phyloP scores from a whole-genome alignment of 768 basidiomycete genomes.

The Wakefieldia striispora region DNA sequence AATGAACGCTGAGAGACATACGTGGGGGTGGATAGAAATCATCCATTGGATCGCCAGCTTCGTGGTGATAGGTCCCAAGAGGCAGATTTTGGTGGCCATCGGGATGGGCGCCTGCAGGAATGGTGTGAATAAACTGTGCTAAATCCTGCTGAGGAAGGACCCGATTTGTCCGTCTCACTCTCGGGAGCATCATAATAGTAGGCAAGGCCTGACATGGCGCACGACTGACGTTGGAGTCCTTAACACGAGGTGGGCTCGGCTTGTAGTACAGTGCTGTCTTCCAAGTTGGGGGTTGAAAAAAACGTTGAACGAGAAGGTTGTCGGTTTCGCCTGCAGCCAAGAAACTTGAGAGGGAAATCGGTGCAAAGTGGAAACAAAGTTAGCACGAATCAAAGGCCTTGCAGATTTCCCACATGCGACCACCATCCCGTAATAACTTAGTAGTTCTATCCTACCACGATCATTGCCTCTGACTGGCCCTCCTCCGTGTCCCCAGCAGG shows the following conservation, averaged over 20 bases:
- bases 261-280: slow-evolving; percentile 1
- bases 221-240: not conserved
- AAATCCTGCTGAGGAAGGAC: slow-evolving; percentile 5
- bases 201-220: slow-evolving; percentile 31
- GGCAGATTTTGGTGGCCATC: slow-evolving; percentile 7
- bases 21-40: slow-evolving; percentile 22
- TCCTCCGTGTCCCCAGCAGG: slow-evolving; percentile 3
- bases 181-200: slow-evolving; percentile 30
- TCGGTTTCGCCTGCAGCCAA: not conserved
- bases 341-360: not conserved
- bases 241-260: not conserved
- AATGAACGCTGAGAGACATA: slow-evolving; percentile 14
- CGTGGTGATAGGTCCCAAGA: slow-evolving; percentile 2
- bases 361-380: no score
- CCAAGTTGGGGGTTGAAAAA: not conserved
- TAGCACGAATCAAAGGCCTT: no score
- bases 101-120: not conserved
- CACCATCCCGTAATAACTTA: slow-evolving; percentile 3
- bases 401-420: slow-evolving; percentile 14
- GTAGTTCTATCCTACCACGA: slow-evolving; percentile 12
- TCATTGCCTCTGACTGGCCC: slow-evolving; percentile 15
- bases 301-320: not conserved
- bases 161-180: slow-evolving; percentile 4
- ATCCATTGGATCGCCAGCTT: slow-evolving; percentile 5
- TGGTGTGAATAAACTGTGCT: slow-evolving; percentile 2